Conservation (phyloP, 352 stramenopile genomes). For the Globisporangium spinosum region DNA sequence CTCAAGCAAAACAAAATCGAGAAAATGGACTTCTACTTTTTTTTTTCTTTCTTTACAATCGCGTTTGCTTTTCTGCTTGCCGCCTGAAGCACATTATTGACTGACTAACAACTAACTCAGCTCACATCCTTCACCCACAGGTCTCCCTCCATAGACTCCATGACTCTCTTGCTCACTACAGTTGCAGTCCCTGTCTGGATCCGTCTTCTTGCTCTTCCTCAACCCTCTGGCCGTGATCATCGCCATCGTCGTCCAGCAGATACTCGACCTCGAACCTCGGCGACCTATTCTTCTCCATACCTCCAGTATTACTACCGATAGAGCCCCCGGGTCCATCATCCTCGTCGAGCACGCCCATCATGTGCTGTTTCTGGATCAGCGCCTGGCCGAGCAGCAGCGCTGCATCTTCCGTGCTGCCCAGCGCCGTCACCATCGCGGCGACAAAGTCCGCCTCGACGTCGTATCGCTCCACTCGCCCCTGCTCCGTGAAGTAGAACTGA, state of each 20-base stretch:
- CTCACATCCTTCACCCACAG: no score
- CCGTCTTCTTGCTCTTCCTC: not conserved
- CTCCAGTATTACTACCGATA: not conserved
- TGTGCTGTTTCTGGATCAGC: constrained; percentile 26
- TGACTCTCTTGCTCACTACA: no score
- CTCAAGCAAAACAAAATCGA: no score
- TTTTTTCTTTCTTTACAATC: no score
- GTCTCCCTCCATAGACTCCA: no score
- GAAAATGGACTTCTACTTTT: no score
- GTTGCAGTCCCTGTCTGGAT: no score
- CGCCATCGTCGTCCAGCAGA: not conserved
- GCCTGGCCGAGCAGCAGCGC: constrained; percentile 31
- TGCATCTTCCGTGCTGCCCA: constrained; percentile 31
- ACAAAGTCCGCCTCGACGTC: constrained; percentile 37
- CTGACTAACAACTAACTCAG: no score
- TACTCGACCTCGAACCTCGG: not conserved
- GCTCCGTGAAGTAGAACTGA: constrained; percentile 34
- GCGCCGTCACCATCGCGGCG: constrained; percentile 28
- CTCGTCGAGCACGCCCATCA: constrained; percentile 15
- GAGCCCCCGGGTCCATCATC: not conserved
- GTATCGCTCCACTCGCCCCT: constrained; percentile 24
- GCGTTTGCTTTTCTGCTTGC: no score
- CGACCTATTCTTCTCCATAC: not conserved
- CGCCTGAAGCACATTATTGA: no score
- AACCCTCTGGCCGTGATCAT: not conserved